These are phyloP conservation scores for Thraustochytrium striatum DNA, from an alignment of 352 stramenopile species.

Conservation along the genomic window DNA sequence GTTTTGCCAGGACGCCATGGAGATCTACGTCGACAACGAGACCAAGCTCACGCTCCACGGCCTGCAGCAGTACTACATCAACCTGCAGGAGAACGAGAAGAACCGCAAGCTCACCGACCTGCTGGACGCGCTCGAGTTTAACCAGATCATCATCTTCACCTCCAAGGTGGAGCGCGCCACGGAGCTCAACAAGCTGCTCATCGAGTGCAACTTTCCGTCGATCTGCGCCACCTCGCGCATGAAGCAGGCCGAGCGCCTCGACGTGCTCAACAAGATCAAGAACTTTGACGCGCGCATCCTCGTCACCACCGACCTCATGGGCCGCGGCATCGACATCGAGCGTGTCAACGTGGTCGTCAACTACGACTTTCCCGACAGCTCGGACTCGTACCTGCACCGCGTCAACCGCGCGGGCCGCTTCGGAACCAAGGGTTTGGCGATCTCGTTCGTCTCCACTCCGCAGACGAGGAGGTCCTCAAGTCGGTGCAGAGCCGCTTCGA, in stretches of 20 bases:
- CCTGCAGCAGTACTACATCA: conserved; percentile 99
- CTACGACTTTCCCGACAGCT: conserved; percentile 97
- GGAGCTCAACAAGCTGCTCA: conserved; percentile 95
- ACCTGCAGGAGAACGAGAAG: conserved; percentile 97
- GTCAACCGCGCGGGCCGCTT: conserved; percentile 95
- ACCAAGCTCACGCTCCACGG: conserved; percentile 99
- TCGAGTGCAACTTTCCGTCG: conserved; percentile 99
- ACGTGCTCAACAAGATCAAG: conserved; percentile 99
- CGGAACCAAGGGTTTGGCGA: conserved; percentile 98
- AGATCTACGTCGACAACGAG: conserved; percentile 99
- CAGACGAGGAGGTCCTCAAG: conserved; percentile 94
- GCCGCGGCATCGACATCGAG: conserved; percentile 99
- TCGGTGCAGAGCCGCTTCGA: conserved; percentile 99
- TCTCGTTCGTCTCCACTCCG: conserved; percentile 98
- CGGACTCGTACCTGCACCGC: conserved; percentile 98
- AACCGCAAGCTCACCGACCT: conserved; percentile 99
- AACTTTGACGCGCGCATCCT: conserved; percentile 99
- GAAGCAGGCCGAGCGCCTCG: conserved; percentile 94
- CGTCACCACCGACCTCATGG: conserved; percentile 98
- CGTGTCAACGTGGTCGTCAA: conserved; percentile 99
- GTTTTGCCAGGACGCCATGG: conserved; percentile 80
- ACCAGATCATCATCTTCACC: conserved; percentile 87
- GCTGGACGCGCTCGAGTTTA: conserved; percentile 98
- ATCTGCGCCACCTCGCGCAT: conserved; percentile 98
- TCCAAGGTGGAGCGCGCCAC: conserved; percentile 93